Evolutionary conservation across 306 rosid genomes (phyloP).

Genomic region (Castanospermum australe): DNA sequence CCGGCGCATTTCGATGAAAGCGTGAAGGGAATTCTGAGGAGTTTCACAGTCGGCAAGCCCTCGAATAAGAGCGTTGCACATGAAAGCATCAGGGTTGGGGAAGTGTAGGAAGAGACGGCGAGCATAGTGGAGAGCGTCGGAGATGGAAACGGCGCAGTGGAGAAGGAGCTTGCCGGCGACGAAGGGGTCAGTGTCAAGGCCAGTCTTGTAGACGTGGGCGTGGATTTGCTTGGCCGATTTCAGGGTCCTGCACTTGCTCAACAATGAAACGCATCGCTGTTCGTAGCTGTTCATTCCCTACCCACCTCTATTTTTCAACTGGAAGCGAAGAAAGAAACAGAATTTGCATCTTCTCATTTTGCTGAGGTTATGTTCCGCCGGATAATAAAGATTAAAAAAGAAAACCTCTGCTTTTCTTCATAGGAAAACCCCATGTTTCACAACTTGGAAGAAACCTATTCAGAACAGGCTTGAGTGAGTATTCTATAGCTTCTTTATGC

Average conservation of each 20-base stretch:
- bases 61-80: constrained; percentile 81
- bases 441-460: too few species aligned
- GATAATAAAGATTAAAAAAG: too few species aligned
- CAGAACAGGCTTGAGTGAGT: too few species aligned
- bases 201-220: constrained; percentile 39
- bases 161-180: constrained; percentile 76
- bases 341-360: too few species aligned
- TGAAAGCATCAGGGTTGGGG: constrained; percentile 74
- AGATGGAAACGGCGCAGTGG: constrained; percentile 57
- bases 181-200: constrained; percentile 50
- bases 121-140: constrained; percentile 58
- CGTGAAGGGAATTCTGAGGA: constrained; percentile 45
- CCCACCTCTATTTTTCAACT: background rate
- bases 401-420: too few species aligned
- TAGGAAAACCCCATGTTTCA: too few species aligned
- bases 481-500: too few species aligned
- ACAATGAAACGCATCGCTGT: constrained; percentile 36
- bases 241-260: constrained; percentile 54
- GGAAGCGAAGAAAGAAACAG: too few species aligned
- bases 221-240: constrained; percentile 59
- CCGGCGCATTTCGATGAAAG: constrained; percentile 60
- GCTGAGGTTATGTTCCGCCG: too few species aligned
- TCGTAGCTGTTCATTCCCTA: constrained; percentile 39
- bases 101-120: constrained; percentile 58
- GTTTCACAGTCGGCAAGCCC: constrained; percentile 55